Evolutionary conservation across 768 basidiomycete species (phyloP).

Genomic region (Boletellus emodensis): DNA sequence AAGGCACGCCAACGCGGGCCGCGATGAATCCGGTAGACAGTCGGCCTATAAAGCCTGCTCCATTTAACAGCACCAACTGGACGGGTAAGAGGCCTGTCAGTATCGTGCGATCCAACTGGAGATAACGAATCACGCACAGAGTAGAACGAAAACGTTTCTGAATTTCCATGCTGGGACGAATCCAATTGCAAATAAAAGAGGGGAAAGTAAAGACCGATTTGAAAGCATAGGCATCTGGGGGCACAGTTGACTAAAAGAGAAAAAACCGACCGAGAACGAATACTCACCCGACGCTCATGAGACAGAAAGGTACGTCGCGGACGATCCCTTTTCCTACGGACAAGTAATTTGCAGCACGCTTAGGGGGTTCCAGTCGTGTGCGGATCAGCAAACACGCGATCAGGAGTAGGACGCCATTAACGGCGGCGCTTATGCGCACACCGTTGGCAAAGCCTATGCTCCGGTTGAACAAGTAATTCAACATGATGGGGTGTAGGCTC

Average conservation of each 20-base stretch:
- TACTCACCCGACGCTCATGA: constrained; percentile 21
- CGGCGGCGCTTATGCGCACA: constrained; percentile 45
- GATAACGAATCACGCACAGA: constrained; percentile 33
- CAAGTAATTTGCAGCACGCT: constrained; percentile 12
- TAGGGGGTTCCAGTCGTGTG: constrained; percentile 37
- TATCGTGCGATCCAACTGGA: not conserved
- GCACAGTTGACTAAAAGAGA: not conserved
- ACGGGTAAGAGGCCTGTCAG: not conserved
- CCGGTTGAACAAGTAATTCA: constrained; percentile 24
- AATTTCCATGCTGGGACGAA: constrained; percentile 44
- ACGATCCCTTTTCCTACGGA: constrained; percentile 12
- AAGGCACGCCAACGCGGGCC: constrained; percentile 42
- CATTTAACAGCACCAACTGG: constrained; percentile 52
- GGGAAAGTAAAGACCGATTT: constrained; percentile 44
- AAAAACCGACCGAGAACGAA: not conserved
- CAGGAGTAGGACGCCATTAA: constrained; percentile 37
- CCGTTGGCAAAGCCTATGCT: constrained; percentile 41
- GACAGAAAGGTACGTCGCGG: constrained; percentile 15
- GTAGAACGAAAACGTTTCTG: constrained; percentile 51
- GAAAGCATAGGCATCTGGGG: constrained; percentile 23
- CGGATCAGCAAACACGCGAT: constrained; percentile 31
- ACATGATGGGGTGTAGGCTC: constrained; percentile 28
- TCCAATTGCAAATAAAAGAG: constrained; percentile 57
- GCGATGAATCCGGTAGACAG: constrained; percentile 43
- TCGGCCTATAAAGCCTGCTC: constrained; percentile 47